Evolutionary conservation across 371 early-diverging fungal species (phyloP).

Genomic region (Circinella minor): DNA sequence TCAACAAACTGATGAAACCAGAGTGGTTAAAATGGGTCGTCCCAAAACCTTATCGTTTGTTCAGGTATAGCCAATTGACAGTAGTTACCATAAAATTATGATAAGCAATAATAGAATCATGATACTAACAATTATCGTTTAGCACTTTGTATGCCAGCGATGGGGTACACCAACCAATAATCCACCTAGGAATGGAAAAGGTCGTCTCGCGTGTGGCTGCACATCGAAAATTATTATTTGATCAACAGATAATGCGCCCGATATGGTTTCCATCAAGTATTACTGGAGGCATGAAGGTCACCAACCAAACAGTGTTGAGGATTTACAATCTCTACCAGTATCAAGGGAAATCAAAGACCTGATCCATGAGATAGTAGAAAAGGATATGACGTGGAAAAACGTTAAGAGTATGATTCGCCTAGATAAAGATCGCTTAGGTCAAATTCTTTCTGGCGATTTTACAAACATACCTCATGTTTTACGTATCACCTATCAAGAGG

Average conservation of each 20-base stretch:
- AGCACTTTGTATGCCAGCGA: background rate
- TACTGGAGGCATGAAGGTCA: background rate
- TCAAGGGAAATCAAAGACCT: background rate
- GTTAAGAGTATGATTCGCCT: background rate
- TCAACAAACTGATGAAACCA: background rate
- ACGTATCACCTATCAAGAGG: background rate
- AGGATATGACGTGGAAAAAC: background rate
- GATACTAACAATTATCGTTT: background rate
- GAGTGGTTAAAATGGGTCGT: background rate
- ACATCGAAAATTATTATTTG: background rate
- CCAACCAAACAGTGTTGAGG: background rate
- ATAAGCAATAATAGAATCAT: too few species aligned
- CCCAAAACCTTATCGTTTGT: background rate
- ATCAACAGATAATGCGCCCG: background rate
- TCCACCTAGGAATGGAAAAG: background rate
- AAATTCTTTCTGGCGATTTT: background rate
- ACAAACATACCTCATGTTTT: background rate
- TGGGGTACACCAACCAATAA: background rate
- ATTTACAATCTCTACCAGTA: background rate
- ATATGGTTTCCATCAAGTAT: background rate
- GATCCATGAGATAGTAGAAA: background rate
- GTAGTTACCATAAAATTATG: background rate
- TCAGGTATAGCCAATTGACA: background rate
- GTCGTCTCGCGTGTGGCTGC: slow-evolving; percentile 1
- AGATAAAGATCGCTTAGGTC: background rate